Evolutionary conservation across 805 yeast species (phyloP), one percentile per base, ranked within the genome.

Genomic region (Kazachstania martiniae): DNA sequence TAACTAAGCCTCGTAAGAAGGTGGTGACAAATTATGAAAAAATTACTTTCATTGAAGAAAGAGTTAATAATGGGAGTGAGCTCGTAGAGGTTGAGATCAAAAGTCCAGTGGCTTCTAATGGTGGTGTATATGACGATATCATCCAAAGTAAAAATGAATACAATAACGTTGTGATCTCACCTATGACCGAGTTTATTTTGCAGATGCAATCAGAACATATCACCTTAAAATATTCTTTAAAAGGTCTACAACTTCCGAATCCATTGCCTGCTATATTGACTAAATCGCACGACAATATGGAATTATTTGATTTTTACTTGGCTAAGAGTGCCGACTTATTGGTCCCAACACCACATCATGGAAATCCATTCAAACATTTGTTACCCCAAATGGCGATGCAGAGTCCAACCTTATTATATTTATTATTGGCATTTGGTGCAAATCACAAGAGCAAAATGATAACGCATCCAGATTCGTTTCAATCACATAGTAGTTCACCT

Each of bases 361-460:
- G 70, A 12, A 76, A 78, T 43, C 93, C 93, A 0, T 80, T 79
- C 56, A 66, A 68, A 38, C 66, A 66, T 9, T 58, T 77, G 6
- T 53, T 82, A 9, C 89, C 91, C 0, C 70, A 69, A 42, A 63
- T 81, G 67, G 85, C 89, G 1, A 59, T 75, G 65, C 62, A 65
- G 16, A 63, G 68, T 36, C 70, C 63, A n/a, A 63, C 62, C 4
- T 50, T 80, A 12, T 52, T 78, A 41, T 65, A 81, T 1, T 59
- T 79, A 1, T 39, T 79, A 10, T 51, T 79, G 18, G 72, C 74
- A 1, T 66, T 66, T 42, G 68, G 71, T 4, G 58, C 68, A 1
- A 49, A 62, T 4, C 74, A 70, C 42, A 47, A 49, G 33, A 42
- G 48, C 40, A 28, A 52, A 59, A 33, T n/a, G n/a, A n/a, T n/a